Evolutionary conservation across 331 rosid species (phyloP), one percentile per base, ranked within the genome.

Genomic region (Rosa hybrid): DNA sequence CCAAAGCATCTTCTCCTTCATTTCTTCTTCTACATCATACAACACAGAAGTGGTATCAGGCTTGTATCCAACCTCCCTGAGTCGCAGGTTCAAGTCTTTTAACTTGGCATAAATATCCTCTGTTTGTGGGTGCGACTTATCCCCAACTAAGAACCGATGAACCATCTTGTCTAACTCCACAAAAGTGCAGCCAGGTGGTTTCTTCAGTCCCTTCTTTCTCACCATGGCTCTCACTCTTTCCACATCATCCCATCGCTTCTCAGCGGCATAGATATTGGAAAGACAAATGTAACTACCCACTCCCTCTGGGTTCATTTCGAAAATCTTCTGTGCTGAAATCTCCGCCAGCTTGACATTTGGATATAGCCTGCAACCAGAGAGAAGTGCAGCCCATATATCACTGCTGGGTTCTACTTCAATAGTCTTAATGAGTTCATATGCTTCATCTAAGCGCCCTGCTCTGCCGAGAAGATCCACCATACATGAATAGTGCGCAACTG

Each of bases 1-100:
- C 92, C 92, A 91, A 49, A 91, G 92, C 87, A 89, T 86, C 78
- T 81, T 88, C 88, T 91, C 91, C 83, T 88, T 88, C 50, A 77
- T 80, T 82, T 88, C 85, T 80, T 85, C 88, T 68, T 84, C 86
- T 46, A 90, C 89, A 86, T 91, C 92, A 42, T 82, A 79, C 41
- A 90, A 84, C 60, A 86, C 91, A 34, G 89, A 88, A 80, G 85
- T 75, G 27, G 92, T 89, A 80, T 88, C 94, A 8, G 92, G 89
- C 83, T 78, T 86, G 86, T 84, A 77, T 64, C 87, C 90, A 67
- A 74, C 73, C 67, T 81, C 78, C 78, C 62, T 81, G 62, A 87
- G 84, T 54, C 12, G 72, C 76, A 41, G 27, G 44, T 80, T 84
- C 67, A 86, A 78, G 77, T 76, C 84, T 50, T 79, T 44, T 38